A percentile compares a stretch with the other conserved stretches of the same genome.
phyloP scores from a whole-genome alignment of 805 yeast species.

The Cyberlindnera bimundalis region DNA sequence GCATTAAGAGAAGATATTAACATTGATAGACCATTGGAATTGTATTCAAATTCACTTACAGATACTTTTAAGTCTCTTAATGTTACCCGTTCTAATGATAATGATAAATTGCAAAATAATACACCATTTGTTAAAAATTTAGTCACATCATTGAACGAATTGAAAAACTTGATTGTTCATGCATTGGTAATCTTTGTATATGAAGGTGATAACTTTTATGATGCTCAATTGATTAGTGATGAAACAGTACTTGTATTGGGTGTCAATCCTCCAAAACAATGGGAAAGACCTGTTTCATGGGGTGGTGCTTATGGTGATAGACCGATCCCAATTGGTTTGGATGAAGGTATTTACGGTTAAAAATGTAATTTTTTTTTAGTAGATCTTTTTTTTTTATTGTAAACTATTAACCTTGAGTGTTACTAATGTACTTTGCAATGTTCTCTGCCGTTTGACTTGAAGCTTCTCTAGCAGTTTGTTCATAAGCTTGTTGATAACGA shows the following conservation, averaged over 20 bases:
- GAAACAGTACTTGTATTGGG: constrained; percentile 25
- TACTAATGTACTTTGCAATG: constrained; percentile 62
- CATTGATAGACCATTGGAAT: constrained; percentile 15
- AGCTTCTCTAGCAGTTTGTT: constrained; percentile 55
- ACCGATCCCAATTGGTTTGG: constrained; percentile 63
- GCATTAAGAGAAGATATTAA: constrained; percentile 36
- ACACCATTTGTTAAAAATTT: constrained; percentile 17
- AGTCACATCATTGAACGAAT: constrained; percentile 6
- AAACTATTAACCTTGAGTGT: constrained; percentile 7
- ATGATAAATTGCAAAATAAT: constrained; percentile 6
- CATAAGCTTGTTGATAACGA: constrained; percentile 72
- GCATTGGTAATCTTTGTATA: constrained; percentile 63
- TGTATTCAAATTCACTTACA: constrained; percentile 17
- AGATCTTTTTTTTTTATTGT: no score
- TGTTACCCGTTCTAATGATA: constrained; percentile 6
- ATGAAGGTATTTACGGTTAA: constrained; percentile 71
- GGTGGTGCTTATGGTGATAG: constrained; percentile 75
- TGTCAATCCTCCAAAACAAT: constrained; percentile 23
- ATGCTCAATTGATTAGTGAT: constrained; percentile 51
- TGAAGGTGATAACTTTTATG: constrained; percentile 85
- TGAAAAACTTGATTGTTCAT: constrained; percentile 25
- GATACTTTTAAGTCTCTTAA: constrained; percentile 20
- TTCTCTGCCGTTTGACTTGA: constrained; percentile 67
- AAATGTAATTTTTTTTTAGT: not conserved
- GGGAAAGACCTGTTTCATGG: constrained; percentile 77